phyloP scores from a whole-genome alignment of 352 stramenopile species.

The Phytophthora meadii region DNA sequence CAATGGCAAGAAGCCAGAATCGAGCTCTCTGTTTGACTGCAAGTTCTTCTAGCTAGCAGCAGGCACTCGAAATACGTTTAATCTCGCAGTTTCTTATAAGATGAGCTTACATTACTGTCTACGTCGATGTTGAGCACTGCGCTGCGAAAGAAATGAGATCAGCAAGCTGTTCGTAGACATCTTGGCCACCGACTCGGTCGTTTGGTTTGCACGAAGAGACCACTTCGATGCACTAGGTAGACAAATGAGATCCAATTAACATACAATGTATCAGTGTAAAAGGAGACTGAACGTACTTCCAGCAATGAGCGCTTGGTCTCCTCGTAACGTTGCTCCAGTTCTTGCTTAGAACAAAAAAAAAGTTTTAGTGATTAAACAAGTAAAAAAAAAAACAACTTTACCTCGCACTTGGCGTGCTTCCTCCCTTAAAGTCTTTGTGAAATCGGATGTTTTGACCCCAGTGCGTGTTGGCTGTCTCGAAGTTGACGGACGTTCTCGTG shows the following conservation, averaged over 20 bases:
- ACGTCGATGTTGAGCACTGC: conserved; percentile 28
- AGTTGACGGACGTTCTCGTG: background rate
- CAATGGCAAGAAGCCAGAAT: conserved; percentile 13
- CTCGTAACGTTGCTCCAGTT: conserved; percentile 60
- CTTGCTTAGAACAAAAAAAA: conserved; percentile 14
- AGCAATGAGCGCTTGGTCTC: conserved; percentile 65
- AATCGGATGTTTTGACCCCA: conserved; percentile 37
- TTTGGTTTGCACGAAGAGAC: conserved; percentile 60
- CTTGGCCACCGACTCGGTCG: conserved; percentile 46
- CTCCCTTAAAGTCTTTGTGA: conserved; percentile 40
- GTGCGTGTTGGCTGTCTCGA: conserved; percentile 3
- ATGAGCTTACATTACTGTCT: background rate
- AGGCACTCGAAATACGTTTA: too few relatives aligned
- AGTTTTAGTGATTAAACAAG: too few relatives aligned
- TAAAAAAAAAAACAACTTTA: background rate
- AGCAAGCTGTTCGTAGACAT: conserved; percentile 68
- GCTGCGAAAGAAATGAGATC: conserved; percentile 53
- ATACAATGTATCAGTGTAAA: background rate
- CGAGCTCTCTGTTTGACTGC: conserved; percentile 56
- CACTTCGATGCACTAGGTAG: conserved; percentile 48
- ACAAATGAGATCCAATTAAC: background rate
- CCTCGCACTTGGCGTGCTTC: conserved; percentile 53
- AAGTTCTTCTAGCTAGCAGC: conserved; percentile 35
- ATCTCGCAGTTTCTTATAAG: background rate
- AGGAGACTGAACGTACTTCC: conserved; percentile 30